Evolutionary conservation across 2,329 filamentous ascomycete genomes (phyloP).

Genomic region (Calycina herbarum): DNA sequence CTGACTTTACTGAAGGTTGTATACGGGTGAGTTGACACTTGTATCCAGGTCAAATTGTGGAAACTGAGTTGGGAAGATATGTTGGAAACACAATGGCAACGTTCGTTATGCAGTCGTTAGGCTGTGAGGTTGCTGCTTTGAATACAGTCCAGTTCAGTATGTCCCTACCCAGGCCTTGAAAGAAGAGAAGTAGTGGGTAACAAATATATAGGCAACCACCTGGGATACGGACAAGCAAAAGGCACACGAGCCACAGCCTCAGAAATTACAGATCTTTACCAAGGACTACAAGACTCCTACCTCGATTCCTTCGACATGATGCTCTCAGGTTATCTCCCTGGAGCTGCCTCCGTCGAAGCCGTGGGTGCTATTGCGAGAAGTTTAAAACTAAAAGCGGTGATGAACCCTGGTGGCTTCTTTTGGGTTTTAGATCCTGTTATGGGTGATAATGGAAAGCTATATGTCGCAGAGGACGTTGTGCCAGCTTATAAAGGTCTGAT

Average conservation of each 20-base stretch:
- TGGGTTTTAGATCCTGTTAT: conserved; percentile 98
- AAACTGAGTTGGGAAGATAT: conserved; percentile 59
- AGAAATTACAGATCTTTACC: conserved; percentile 82
- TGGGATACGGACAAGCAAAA: conserved; percentile 85
- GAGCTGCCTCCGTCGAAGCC: conserved; percentile 77
- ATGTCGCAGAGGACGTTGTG: conserved; percentile 88
- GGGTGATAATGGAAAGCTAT: conserved; percentile 91
- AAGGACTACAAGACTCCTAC: conserved; percentile 78
- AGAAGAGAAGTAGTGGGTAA: conserved; percentile 13
- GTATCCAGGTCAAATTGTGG: background rate
- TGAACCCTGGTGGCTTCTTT: conserved; percentile 77
- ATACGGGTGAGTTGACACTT: conserved; percentile 61
- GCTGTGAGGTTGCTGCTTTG: conserved; percentile 89
- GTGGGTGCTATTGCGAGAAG: conserved; percentile 84
- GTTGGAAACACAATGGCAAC: conserved; percentile 98
- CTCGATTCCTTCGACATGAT: conserved; percentile 92
- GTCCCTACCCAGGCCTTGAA: conserved; percentile 36
- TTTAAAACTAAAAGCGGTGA: conserved; percentile 64
- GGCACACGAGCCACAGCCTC: conserved; percentile 78
- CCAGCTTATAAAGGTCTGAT: conserved; percentile 84
- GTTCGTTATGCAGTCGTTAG: conserved; percentile 89
- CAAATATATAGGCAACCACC: conserved; percentile 75
- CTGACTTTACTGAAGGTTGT: conserved; percentile 58
- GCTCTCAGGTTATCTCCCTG: conserved; percentile 92
- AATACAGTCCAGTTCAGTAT: conserved; percentile 98